phyloP scores from a whole-genome alignment of 2,329 filamentous ascomycete genomes.

The Neopestalotiopsis clavispora region DNA sequence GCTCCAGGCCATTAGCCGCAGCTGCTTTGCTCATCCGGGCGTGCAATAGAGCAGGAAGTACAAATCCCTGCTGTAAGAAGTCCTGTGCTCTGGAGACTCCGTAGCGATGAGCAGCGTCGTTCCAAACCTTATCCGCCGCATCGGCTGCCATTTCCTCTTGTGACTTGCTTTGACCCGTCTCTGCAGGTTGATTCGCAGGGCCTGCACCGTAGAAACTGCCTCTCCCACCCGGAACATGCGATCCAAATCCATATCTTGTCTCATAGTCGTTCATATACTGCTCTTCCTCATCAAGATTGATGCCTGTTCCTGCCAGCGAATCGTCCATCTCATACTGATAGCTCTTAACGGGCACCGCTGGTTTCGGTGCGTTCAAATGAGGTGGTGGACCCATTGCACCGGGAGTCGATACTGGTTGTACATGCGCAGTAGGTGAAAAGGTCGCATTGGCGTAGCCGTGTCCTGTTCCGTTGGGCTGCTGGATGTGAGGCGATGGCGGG shows the following conservation, averaged over 20 bases:
- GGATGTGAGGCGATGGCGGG: constrained; percentile 52
- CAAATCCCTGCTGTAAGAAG: constrained; percentile 70
- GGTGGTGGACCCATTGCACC: constrained; percentile 39
- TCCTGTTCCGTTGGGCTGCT: constrained; percentile 21
- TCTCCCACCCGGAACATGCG: constrained; percentile 60
- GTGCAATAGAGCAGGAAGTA: constrained; percentile 67
- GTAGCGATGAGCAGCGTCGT: constrained; percentile 65
- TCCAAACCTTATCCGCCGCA: constrained; percentile 68
- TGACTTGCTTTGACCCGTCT: constrained; percentile 46
- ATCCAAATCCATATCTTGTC: constrained; percentile 56
- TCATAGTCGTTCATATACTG: constrained; percentile 75
- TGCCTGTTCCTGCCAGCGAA: constrained; percentile 81
- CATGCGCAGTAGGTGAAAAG: constrained; percentile 29
- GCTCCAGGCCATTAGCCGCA: constrained; percentile 58
- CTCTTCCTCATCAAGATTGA: constrained; percentile 86
- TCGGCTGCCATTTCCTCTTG: constrained; percentile 72
- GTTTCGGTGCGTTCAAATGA: constrained; percentile 55
- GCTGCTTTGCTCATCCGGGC: constrained; percentile 63
- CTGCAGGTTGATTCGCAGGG: constrained; percentile 66
- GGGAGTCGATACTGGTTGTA: constrained; percentile 24
- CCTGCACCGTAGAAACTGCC: constrained; percentile 68
- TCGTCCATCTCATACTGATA: constrained; percentile 79
- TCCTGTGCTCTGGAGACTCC: constrained; percentile 69
- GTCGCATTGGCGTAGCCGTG: constrained; percentile 31
- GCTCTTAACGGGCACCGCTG: constrained; percentile 60